These are phyloP conservation scores for Bretziella fagacearum DNA, from an alignment of 2,329 filamentous ascomycete genomes.

Conservation along the genomic window DNA sequence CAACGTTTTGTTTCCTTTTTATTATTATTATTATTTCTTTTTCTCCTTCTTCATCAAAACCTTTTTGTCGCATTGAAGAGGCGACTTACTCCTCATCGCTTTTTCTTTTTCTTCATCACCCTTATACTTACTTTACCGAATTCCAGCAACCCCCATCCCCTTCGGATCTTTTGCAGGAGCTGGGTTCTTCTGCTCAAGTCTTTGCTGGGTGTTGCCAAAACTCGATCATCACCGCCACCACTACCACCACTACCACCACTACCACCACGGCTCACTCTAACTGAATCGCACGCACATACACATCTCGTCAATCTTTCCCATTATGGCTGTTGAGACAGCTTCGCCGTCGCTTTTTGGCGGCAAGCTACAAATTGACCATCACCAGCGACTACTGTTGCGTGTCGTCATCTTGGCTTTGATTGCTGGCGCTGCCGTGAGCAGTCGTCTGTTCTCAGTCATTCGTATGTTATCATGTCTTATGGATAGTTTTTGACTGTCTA, in stretches of 20 bases:
- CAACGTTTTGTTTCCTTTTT: slow-evolving; percentile 1
- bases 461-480: slow-evolving; percentile 40
- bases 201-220: not conserved
- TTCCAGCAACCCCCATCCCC: not conserved
- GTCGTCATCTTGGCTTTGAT: slow-evolving; percentile 83
- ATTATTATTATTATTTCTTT: not conserved
- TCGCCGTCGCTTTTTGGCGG: slow-evolving; percentile 16
- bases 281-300: not conserved
- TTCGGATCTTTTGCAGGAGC: slow-evolving; percentile 7
- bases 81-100: not conserved
- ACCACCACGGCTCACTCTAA: not conserved
- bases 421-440: slow-evolving; percentile 77
- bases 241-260: too few species aligned
- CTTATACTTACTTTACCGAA: not conserved
- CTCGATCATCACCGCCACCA: not conserved
- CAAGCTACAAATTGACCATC: slow-evolving; percentile 20
- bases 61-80: not conserved
- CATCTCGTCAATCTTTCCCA: not conserved
- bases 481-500: not conserved
- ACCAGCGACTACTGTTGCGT: slow-evolving; percentile 41
- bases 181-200: slow-evolving; percentile 9
- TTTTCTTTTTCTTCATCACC: not conserved
- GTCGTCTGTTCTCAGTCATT: slow-evolving; percentile 95
- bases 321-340: slow-evolving; percentile 12
- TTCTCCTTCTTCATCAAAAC: not conserved